phyloP scores from a whole-genome alignment of 352 stramenopile species.

The Pythium vanterpoolii region DNA sequence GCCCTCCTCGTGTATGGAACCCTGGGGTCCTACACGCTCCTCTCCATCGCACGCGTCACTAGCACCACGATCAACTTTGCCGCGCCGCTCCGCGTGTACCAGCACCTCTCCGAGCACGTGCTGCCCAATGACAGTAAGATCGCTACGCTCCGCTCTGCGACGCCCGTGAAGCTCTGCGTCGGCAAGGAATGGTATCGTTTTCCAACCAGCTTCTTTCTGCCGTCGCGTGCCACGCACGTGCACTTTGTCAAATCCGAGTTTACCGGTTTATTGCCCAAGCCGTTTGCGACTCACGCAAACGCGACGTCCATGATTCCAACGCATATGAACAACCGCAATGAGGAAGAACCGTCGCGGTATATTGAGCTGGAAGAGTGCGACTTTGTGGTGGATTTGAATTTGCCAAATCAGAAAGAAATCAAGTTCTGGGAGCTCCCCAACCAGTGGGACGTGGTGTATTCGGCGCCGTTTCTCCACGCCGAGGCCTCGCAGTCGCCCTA shows the following conservation, averaged over 20 bases:
- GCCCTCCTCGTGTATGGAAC: constrained; percentile 36
- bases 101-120: constrained; percentile 57
- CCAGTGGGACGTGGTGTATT: constrained; percentile 52
- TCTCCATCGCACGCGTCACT: constrained; percentile 54
- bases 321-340: constrained; percentile 94
- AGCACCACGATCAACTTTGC: constrained; percentile 76
- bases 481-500: constrained; percentile 60
- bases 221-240: constrained; percentile 67
- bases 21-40: constrained; percentile 46
- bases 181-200: constrained; percentile 98
- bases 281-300: constrained; percentile 75
- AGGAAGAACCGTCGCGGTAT: constrained; percentile 89
- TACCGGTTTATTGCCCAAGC: constrained; percentile 91
- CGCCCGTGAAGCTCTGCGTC: constrained; percentile 84
- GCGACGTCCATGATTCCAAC: constrained; percentile 57
- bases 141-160: constrained; percentile 18
- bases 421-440: constrained; percentile 57
- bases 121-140: constrained; percentile 36
- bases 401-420: constrained; percentile 56
- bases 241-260: constrained; percentile 94
- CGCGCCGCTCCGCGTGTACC: constrained; percentile 66
- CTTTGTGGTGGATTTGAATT: constrained; percentile 87
- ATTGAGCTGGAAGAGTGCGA: constrained; percentile 75
- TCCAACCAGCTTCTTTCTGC: constrained; percentile 95
- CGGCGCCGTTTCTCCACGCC: constrained; percentile 55